phyloP scores from a whole-genome alignment of 257 asterid species.

The Catharanthus roseus region DNA sequence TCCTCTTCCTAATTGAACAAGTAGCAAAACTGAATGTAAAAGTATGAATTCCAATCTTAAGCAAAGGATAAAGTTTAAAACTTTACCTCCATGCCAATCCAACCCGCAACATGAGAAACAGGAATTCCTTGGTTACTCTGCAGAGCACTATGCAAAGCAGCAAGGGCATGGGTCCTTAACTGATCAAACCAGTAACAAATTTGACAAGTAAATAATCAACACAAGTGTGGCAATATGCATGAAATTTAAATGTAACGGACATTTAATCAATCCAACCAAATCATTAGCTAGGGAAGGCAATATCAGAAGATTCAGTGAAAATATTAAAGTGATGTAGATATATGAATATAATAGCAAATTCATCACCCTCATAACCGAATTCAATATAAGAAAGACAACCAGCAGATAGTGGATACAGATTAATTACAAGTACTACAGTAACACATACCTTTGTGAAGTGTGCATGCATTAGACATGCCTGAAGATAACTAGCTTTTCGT shows the following conservation, averaged over 20 bases:
- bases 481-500: slow-evolving; percentile 83
- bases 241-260: neutral
- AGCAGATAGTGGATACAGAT: neutral
- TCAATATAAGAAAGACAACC: neutral
- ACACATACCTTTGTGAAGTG: slow-evolving; percentile 90
- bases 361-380: neutral
- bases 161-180: slow-evolving; percentile 93
- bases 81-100: slow-evolving; percentile 96
- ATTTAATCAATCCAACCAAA: slow-evolving; percentile 1
- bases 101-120: slow-evolving; percentile 58
- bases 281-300: neutral
- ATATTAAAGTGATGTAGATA: neutral
- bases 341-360: neutral
- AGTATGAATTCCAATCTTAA: slow-evolving; percentile 11
- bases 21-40: slow-evolving; percentile 13
- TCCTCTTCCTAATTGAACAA: slow-evolving; percentile 67
- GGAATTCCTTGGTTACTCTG: slow-evolving; percentile 96
- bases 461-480: slow-evolving; percentile 97
- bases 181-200: slow-evolving; percentile 36
- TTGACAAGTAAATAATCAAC: slow-evolving; percentile 6
- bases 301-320: neutral
- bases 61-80: slow-evolving; percentile 17
- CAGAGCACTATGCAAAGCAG: slow-evolving; percentile 84
- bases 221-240: neutral
- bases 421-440: slow-evolving; percentile 8